phyloP scores from a whole-genome alignment of 495 filamentous ascomycete genomes.

The Talaromyces ruber region DNA sequence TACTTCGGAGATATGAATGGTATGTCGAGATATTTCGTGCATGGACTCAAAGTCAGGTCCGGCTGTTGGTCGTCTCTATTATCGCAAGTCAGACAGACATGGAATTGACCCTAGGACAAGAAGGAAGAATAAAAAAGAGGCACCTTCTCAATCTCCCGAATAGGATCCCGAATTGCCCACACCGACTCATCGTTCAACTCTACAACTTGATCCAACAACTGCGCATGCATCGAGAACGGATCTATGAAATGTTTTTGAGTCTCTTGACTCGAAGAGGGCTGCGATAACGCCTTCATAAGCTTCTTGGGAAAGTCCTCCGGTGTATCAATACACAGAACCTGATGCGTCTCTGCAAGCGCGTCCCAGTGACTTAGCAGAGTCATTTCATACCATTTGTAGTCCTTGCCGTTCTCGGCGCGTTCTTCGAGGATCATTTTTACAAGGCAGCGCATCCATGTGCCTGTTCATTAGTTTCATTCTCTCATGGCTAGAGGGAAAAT shows the following conservation, averaged over 20 bases:
- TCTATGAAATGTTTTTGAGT: neutral
- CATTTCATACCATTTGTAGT: conserved; percentile 7
- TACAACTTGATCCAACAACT: conserved; percentile 5
- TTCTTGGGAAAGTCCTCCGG: neutral
- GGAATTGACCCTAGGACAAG: neutral
- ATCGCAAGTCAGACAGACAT: neutral
- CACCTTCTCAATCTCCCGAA: conserved; percentile 16
- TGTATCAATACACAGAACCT: conserved; percentile 3
- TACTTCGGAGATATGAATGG: conserved; percentile 37
- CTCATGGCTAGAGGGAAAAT: too few species aligned
- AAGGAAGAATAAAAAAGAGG: neutral
- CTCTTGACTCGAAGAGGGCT: neutral
- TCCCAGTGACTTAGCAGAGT: conserved; percentile 1
- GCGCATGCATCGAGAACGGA: conserved; percentile 3
- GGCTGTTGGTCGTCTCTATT: neutral
- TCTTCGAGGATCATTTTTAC: conserved; percentile 5
- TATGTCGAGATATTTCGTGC: conserved; percentile 41
- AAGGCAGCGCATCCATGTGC: conserved; percentile 4
- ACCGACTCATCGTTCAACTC: conserved; percentile 16
- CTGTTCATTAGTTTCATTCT: neutral
- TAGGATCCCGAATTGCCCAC: conserved; percentile 17
- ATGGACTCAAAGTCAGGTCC: conserved; percentile 27
- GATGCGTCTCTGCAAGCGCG: neutral
- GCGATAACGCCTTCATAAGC: neutral
- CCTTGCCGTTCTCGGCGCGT: neutral